Base-by-base conservation (phyloP, 306 rosid species). In the Vicia sativa region DNA sequence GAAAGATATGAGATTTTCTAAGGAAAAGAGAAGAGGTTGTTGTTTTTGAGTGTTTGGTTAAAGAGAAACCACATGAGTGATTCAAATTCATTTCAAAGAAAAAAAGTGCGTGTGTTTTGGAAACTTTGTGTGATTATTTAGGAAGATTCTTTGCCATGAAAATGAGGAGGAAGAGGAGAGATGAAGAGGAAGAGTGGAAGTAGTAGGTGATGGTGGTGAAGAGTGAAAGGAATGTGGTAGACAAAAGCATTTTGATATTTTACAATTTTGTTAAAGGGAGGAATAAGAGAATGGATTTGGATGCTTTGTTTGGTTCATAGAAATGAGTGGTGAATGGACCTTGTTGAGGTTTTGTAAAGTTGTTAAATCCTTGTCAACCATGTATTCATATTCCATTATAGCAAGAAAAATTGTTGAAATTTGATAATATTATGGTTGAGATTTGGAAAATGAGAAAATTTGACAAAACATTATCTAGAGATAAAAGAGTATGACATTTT, bases 71-170 rank as follows among this genome's bases (percentile, higher is more conserved):
- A 70, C 72, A 77, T 11, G 91, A 82, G 62, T 79, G 85, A 80
- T 73, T 86, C 95, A 91, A 84, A 80, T 73, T 86, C 97, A 91
- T 90, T 63, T 50, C 74, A 63, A 55, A 72, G n/a, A 14, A 31
- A 14, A 28, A 9, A 13, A 26, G 62, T 62, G 52, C 7, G 5
- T 15, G 9, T 25, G 34, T 52, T 15, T 25, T 13, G 28, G 67
- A 67, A 86, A 56, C 65, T 13, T 9, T 45, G n/a, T 4, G 64
- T 77, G 76, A 76, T 89, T 85, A 92, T 84, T 80, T 83, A 45
- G 70, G 70, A 45, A 73, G 84, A 83, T 76, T 62, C 50, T 61
- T 59, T 81, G 81, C 75, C 83, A 80, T 89, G 87, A 90, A 80
- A 73, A 64, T 75, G 75, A 62, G 78, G 57, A 79, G 67, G 65